Base-by-base conservation (phyloP, 169 alveolate genomes). In the Plasmodium gallinaceum region DNA sequence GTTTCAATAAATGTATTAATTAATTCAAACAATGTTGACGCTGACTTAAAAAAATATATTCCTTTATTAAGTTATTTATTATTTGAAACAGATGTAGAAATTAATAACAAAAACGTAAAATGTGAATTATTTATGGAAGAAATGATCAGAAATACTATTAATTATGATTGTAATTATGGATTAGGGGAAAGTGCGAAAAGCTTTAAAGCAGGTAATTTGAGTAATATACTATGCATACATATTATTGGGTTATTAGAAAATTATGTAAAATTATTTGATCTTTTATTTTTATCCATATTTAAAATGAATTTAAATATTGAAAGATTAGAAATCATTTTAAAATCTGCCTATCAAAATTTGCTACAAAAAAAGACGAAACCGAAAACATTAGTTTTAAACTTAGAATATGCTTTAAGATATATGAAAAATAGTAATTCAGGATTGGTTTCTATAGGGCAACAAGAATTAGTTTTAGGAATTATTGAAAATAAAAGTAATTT, bases 161-260 rank as follows among this genome's bases (percentile, higher is more conserved):
- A 83, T 48, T 94, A 94, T 72, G 88, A 75, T 18, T 89, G 94
- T 42, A 71, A 57, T 24, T 74, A 90, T 62, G 95, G 96, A 0
- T 18, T 94, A 39, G 91, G 91, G 0, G 80, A 75, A 2, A 64
- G 57, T 65, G 94, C 76, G 18, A 92, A 61, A 14, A 74, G 46
- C 60, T 88, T 51, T 74, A 78, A 39, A 92, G 92, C 66, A 88
- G 93, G 80, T 9, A 71, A 61, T 68, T 58, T 88, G 61, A 92
- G 68, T 75, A 92, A 64, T 75, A 90, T 66, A 2, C 71, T 51
- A 22, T 70, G 62, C 5, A 92, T 22, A 57, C 92, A 45, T 22
- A 68, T 94, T 5, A 86, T 93, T 22, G 88, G 96, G 54, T 86
- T 85, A 32, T 42, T 74, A 14, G 87, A 78, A 37, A 58, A 88